Conservation (phyloP, 805 yeast species). For the Monosporozyma yasuniensis region DNA sequence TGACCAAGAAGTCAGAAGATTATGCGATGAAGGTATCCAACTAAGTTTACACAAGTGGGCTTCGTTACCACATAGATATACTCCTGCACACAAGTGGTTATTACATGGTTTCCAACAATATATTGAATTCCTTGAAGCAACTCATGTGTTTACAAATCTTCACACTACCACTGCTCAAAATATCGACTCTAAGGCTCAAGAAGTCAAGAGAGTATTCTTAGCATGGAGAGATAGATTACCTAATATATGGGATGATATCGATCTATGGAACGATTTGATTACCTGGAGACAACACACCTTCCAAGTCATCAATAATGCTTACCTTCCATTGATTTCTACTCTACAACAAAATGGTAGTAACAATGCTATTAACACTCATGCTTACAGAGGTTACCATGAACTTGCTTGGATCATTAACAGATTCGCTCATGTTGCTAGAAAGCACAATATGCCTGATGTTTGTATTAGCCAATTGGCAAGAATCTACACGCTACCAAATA, state of each 20-base stretch:
- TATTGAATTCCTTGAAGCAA: slow-evolving; percentile 95
- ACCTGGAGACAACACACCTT: slow-evolving; percentile 99
- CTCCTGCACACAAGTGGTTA: slow-evolving; percentile 80
- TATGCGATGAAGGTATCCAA: slow-evolving; percentile 95
- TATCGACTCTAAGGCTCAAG: slow-evolving; percentile 87
- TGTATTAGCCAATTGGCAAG: slow-evolving; percentile 87
- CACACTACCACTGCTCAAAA: slow-evolving; percentile 88
- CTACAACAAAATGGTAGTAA: slow-evolving; percentile 61
- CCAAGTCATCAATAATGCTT: slow-evolving; percentile 88
- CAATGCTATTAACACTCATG: slow-evolving; percentile 79
- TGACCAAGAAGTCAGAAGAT: slow-evolving; percentile 70
- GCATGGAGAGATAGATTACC: slow-evolving; percentile 98
- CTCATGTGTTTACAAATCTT: slow-evolving; percentile 82
- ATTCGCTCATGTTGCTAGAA: slow-evolving; percentile 96
- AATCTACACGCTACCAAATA: slow-evolving; percentile 91
- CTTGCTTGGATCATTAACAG: slow-evolving; percentile 98
- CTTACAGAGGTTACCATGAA: slow-evolving; percentile 96
- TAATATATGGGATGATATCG: slow-evolving; percentile 94
- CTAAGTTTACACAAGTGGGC: slow-evolving; percentile 88
- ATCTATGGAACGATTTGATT: slow-evolving; percentile 93
- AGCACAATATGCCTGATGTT: slow-evolving; percentile 94
- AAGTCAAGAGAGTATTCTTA: slow-evolving; percentile 84
- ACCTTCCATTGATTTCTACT: slow-evolving; percentile 84
- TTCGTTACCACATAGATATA: slow-evolving; percentile 63
- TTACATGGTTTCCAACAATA: slow-evolving; percentile 94